Percentiles rank a stretch among this genome's conserved stretches.
These are phyloP conservation scores for Ehretia macrophylla DNA, from an alignment of 257 asterid species.

Conservation along the genomic window DNA sequence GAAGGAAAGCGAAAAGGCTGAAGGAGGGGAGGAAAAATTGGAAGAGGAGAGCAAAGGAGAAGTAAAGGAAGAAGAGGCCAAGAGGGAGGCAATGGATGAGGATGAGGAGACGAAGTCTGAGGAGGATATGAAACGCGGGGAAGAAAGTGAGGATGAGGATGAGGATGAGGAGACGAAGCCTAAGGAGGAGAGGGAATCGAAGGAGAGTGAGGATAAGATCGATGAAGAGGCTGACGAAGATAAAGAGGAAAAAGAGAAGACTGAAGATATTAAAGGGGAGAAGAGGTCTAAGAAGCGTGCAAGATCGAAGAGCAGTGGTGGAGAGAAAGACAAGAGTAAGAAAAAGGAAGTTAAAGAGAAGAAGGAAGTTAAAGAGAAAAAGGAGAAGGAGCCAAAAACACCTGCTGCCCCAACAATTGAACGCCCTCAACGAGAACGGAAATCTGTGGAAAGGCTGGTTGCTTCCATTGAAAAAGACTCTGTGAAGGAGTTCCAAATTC, in stretches of 20 bases:
- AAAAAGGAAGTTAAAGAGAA: conserved; percentile 40
- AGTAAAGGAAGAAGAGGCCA: not conserved
- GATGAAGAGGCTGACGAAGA: not conserved
- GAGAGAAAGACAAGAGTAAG: conserved; percentile 31
- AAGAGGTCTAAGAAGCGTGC: conserved; percentile 32
- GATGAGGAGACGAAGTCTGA: not conserved
- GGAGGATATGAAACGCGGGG: not conserved
- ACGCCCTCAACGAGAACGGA: conserved; percentile 92
- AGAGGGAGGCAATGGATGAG: not conserved
- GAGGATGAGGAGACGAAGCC: not conserved
- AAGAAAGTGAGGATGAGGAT: not conserved
- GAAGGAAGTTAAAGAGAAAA: conserved; percentile 43
- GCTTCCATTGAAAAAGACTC: conserved; percentile 75
- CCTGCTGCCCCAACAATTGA: conserved; percentile 52
- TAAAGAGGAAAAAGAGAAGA: not conserved
- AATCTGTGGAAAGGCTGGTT: conserved; percentile 91
- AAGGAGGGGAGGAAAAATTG: conserved; percentile 12
- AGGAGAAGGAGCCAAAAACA: conserved; percentile 57
- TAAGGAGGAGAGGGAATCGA: not conserved
- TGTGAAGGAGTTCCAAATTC: conserved; percentile 58
- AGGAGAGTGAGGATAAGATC: not conserved
- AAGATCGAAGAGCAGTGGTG: conserved; percentile 35
- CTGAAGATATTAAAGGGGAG: not conserved
- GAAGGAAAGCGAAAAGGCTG: conserved; percentile 14
- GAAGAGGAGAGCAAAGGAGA: conserved; percentile 6